A percentile compares a stretch with the other conserved stretches of the same genome.
Conservation (phyloP, 1,139 yeast genomes). For the Candida glucosophila region DNA sequence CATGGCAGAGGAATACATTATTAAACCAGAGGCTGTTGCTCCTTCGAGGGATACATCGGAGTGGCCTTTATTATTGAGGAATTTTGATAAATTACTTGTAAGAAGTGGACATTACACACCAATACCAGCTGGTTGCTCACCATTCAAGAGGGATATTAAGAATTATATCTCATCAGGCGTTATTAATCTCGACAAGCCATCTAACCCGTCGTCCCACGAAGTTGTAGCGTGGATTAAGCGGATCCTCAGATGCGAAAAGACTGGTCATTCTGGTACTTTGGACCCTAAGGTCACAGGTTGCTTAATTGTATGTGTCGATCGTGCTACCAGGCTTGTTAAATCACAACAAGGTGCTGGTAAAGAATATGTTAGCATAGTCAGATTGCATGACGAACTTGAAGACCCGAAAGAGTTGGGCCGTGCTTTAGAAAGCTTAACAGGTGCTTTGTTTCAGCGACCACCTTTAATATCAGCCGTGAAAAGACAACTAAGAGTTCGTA, state of each 20-base stretch:
- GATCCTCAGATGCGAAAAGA: conserved; percentile 88
- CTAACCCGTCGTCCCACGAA: conserved; percentile 96
- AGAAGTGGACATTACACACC: conserved; percentile 97
- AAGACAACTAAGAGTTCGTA: conserved; percentile 97
- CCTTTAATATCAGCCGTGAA: conserved; percentile 98
- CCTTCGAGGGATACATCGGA: conserved; percentile 82
- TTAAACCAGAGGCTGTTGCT: conserved; percentile 81
- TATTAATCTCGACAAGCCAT: conserved; percentile 93
- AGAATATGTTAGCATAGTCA: conserved; percentile 95
- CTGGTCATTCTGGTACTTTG: conserved; percentile 98
- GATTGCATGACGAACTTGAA: conserved; percentile 87
- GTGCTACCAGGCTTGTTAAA: conserved; percentile 96
- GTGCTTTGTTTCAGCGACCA: conserved; percentile 98
- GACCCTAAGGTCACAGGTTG: conserved; percentile 99
- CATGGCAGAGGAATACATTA: conserved; percentile 63
- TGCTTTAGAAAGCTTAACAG: conserved; percentile 87
- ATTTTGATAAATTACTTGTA: conserved; percentile 87
- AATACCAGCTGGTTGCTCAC: conserved; percentile 91
- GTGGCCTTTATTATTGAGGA: conserved; percentile 92
- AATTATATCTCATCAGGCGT: conserved; percentile 91
- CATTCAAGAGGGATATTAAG: conserved; percentile 87
- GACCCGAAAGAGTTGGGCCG: conserved; percentile 88
- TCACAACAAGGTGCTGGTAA: conserved; percentile 99
- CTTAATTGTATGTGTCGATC: conserved; percentile 93
- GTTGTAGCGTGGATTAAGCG: conserved; percentile 99